Percentiles rank a stretch among this genome's conserved stretches.
Evolutionary conservation across 1,284 basidiomycete species (phyloP).

Genomic region (Cutaneotrichosporon daszewskae): DNA sequence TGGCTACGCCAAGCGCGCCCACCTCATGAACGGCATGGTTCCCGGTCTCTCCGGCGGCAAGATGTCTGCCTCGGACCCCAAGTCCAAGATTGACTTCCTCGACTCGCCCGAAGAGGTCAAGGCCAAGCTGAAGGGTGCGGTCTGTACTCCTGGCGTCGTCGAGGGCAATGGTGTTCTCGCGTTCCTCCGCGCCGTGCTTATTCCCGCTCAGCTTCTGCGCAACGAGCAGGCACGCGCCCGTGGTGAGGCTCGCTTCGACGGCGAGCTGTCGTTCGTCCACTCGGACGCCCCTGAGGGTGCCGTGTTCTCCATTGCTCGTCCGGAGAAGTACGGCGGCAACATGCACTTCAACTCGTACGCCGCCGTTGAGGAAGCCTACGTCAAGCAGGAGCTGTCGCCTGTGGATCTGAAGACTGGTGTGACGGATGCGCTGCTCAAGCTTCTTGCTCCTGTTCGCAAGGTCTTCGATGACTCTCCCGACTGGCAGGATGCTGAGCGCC

Average conservation of each 20-base stretch:
- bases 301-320: conserved; percentile 71
- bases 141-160: conserved; percentile 90
- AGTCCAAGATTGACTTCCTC: conserved; percentile 97
- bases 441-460: conserved; percentile 77
- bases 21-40: conserved; percentile 98
- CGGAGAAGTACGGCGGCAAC: conserved; percentile 76
- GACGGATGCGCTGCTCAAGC: conserved; percentile 65
- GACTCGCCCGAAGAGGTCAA: conserved; percentile 77
- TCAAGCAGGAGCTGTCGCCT: conserved; percentile 72
- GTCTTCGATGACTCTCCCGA: conserved; percentile 70
- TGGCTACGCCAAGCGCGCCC: conserved; percentile 90
- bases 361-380: conserved; percentile 71
- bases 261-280: conserved; percentile 55
- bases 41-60: conserved; percentile 91
- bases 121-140: conserved; percentile 86
- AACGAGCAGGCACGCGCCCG: conserved; percentile 52
- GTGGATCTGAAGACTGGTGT: conserved; percentile 84
- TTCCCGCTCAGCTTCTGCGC: conserved; percentile 76
- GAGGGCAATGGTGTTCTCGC: conserved; percentile 86
- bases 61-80: conserved; percentile 97
- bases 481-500: conserved; percentile 70
- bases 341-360: conserved; percentile 68
- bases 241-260: conserved; percentile 30
- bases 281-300: conserved; percentile 71
- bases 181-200: conserved; percentile 81